Conservation (phyloP, 306 rosid species). For the Sesbania bispinosa region DNA sequence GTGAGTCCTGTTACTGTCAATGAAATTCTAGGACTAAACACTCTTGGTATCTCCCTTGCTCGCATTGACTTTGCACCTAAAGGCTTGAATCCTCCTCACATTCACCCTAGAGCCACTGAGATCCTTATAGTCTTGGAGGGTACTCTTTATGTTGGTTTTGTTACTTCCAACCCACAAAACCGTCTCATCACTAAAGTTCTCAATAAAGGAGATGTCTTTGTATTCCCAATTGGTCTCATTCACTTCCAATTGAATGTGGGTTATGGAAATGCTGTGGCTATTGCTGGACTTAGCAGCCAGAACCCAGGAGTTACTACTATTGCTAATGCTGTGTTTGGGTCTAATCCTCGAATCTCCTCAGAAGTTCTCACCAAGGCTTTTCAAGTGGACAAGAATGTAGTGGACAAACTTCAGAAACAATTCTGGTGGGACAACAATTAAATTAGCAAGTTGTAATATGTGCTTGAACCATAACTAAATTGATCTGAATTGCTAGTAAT, state of each 20-base stretch:
- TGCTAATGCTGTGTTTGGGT: constrained; percentile 28
- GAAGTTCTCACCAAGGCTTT: constrained; percentile 35
- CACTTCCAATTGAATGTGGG: constrained; percentile 35
- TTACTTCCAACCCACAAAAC: constrained; percentile 23
- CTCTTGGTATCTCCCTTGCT: constrained; percentile 20
- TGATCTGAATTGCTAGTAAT: no score
- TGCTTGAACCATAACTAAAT: no score
- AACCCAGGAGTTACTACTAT: constrained; percentile 10
- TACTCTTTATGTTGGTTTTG: constrained; percentile 33
- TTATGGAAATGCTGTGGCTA: constrained; percentile 14
- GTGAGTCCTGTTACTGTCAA: background rate
- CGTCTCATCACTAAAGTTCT: constrained; percentile 19
- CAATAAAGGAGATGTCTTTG: constrained; percentile 24
- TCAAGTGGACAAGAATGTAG: constrained; percentile 16
- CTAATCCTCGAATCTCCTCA: constrained; percentile 27
- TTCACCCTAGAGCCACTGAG: constrained; percentile 5
- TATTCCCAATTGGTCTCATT: constrained; percentile 26
- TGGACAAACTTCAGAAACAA: constrained; percentile 20
- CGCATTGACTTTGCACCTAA: constrained; percentile 12
- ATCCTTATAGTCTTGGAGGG: constrained; percentile 32
- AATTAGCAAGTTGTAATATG: background rate
- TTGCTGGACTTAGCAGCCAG: constrained; percentile 21
- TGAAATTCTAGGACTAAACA: constrained; percentile 11
- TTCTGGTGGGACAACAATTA: constrained; percentile 20
- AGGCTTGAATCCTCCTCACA: constrained; percentile 15